Conservation (phyloP, 2,329 filamentous ascomycete species). For the Ambrosiella xylebori region DNA sequence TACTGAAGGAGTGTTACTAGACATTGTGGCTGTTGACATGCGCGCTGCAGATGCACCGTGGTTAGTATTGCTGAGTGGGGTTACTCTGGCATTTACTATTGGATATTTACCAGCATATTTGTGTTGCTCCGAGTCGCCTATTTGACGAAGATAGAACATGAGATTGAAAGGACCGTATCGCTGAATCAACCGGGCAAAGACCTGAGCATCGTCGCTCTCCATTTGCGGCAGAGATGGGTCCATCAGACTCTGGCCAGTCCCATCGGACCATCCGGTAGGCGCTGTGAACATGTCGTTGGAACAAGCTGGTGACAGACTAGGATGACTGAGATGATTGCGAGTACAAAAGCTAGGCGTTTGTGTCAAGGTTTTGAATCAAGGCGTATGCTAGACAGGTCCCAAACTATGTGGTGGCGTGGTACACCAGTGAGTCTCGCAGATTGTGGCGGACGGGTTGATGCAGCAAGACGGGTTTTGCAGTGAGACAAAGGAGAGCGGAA, state of each 20-base stretch:
- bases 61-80: not conserved
- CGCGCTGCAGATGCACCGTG: constrained; percentile 19
- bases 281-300: constrained; percentile 12
- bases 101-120: not conserved
- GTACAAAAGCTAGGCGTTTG: not conserved
- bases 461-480: not conserved
- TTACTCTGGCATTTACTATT: not conserved
- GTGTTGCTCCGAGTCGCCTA: constrained; percentile 10
- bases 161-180: constrained; percentile 14
- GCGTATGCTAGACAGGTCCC: not conserved
- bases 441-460: not conserved
- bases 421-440: not conserved
- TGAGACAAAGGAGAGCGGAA: not conserved
- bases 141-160: constrained; percentile 14
- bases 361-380: not conserved
- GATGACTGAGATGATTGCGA: not conserved
- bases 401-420: not conserved
- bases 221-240: constrained; percentile 12
- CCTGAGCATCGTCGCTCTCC: constrained; percentile 12
- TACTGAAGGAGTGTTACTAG: constrained; percentile 25
- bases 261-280: constrained; percentile 13
- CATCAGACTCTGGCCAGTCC: constrained; percentile 4
- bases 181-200: constrained; percentile 11
- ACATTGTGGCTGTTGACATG: constrained; percentile 23
- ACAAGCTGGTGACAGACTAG: not conserved